Conservation (phyloP, 179 eudicot genomes). For the Actinidia arguta region DNA sequence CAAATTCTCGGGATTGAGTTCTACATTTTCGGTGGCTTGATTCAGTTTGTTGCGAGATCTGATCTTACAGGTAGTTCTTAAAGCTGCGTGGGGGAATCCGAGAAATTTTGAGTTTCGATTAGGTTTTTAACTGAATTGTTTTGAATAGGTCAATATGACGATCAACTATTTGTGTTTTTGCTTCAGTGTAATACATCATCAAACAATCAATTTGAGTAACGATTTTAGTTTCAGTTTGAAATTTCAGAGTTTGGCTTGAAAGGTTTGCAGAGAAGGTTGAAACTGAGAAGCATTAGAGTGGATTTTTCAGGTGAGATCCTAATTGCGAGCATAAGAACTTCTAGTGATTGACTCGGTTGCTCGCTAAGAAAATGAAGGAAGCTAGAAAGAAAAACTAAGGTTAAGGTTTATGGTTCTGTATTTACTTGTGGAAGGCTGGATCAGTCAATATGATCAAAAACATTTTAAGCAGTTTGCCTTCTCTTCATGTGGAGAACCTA, state of each 20-base stretch:
- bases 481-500: not conserved
- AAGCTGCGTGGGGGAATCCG: not conserved
- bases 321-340: not conserved
- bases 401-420: not conserved
- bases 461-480: not conserved
- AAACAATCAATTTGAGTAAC: not conserved
- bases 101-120: not conserved
- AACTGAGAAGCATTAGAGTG: not conserved
- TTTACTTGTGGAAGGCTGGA: not conserved
- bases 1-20: not conserved
- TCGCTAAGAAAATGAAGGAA: slow-evolving; percentile 1
- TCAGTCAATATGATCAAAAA: not conserved
- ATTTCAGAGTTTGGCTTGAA: not conserved
- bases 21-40: not conserved
- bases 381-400: not conserved
- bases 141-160: not conserved
- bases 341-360: not conserved
- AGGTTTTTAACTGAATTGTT: not conserved
- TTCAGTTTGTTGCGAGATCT: not conserved
- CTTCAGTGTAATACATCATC: not conserved
- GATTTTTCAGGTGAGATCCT: not conserved
- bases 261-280: slow-evolving; percentile 1
- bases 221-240: not conserved
- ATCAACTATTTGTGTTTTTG: slow-evolving; percentile 2
- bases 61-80: not conserved